Conservation (phyloP, 108 stramenopile genomes). For the Cyclostephanos invisitatus region DNA sequence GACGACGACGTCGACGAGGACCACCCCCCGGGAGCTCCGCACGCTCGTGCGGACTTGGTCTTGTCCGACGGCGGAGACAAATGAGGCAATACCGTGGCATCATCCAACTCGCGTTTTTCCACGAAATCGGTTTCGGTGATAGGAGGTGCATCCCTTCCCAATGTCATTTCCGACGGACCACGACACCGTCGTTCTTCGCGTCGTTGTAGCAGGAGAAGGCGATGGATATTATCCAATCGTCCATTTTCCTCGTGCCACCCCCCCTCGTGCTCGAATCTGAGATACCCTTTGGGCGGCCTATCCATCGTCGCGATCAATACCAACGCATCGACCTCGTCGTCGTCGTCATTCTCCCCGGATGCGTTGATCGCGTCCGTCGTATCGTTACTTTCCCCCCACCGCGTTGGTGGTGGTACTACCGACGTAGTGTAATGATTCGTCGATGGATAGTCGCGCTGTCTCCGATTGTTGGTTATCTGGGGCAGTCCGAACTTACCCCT, state of each 20-base stretch:
- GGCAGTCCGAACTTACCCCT: conserved; percentile 53
- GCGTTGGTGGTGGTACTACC: conserved; percentile 1
- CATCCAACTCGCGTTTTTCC: too few relatives aligned
- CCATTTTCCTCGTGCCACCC: conserved; percentile 29
- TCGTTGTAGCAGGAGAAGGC: background rate
- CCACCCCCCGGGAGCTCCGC: conserved; percentile 13
- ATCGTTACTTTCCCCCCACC: background rate
- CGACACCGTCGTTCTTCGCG: conserved; percentile 1
- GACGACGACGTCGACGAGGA: background rate
- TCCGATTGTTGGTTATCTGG: conserved; percentile 2
- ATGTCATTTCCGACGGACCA: background rate
- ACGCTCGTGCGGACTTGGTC: conserved; percentile 31
- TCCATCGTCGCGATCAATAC: conserved; percentile 51
- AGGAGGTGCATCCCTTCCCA: background rate
- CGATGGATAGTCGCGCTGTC: background rate
- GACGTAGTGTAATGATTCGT: conserved; percentile 7
- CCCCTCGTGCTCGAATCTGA: conserved; percentile 53
- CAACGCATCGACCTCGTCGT: conserved; percentile 39
- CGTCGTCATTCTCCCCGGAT: background rate
- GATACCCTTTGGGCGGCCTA: conserved; percentile 40
- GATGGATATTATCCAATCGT: conserved; percentile 24
- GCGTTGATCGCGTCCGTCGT: background rate
- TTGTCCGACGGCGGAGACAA: background rate
- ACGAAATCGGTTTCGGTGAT: background rate
- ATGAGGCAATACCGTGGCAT: background rate